Evolutionary conservation across 129 eudicot genomes (phyloP).

Genomic region (Sambucus nigra): DNA sequence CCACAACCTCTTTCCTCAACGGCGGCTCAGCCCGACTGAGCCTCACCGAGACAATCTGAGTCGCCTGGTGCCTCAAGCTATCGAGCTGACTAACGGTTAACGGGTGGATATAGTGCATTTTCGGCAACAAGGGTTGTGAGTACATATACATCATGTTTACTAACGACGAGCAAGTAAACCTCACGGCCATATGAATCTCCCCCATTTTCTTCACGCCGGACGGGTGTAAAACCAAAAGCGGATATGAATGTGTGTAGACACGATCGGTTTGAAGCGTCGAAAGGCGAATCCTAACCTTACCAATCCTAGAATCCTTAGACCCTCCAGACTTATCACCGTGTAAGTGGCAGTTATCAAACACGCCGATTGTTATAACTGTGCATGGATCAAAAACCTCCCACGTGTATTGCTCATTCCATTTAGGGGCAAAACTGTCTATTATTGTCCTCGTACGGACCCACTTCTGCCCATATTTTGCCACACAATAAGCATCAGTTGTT

Average conservation of each 20-base stretch:
- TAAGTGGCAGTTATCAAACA: conserved; percentile 46
- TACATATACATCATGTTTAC: conserved; percentile 29
- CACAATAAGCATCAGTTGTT: conserved; percentile 33
- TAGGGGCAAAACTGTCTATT: conserved; percentile 25
- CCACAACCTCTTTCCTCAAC: too few species aligned
- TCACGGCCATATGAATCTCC: conserved; percentile 43
- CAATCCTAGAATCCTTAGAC: conserved; percentile 30
- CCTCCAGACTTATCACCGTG: conserved; percentile 24
- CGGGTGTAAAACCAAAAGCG: conserved; percentile 35
- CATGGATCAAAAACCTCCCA: too few species aligned
- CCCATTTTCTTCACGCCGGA: conserved; percentile 48
- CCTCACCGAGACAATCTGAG: conserved; percentile 36
- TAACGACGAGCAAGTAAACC: conserved; percentile 36
- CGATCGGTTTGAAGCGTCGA: conserved; percentile 41
- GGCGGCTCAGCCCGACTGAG: too few species aligned
- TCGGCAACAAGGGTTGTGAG: conserved; percentile 34
- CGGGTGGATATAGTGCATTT: too few species aligned
- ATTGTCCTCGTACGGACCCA: conserved; percentile 47
- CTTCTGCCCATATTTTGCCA: conserved; percentile 39
- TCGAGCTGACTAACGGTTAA: conserved; percentile 29
- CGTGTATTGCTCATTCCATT: too few species aligned
- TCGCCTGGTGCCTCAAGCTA: conserved; percentile 35
- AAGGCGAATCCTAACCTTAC: conserved; percentile 42
- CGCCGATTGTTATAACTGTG: conserved; percentile 38
- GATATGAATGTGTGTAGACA: conserved; percentile 44